Evolutionary conservation across 192 early-diverging fungal species (phyloP).

Genomic region (Backusella westeae): DNA sequence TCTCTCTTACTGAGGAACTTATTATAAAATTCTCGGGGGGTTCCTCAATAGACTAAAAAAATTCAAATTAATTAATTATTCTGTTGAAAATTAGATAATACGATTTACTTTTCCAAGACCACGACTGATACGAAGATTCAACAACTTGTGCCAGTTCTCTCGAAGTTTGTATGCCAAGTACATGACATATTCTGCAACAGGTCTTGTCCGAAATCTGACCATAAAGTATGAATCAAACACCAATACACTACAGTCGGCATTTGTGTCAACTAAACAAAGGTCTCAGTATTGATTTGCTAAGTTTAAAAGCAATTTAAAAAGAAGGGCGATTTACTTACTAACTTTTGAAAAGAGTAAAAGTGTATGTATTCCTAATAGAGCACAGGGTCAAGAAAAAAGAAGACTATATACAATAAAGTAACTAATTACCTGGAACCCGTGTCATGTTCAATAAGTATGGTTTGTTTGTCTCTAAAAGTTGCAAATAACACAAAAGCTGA

Average conservation of each 20-base stretch:
- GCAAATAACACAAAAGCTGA: conserved; percentile 62
- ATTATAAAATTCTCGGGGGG: conserved; percentile 3
- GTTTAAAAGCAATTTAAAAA: background rate
- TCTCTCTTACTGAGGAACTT: background rate
- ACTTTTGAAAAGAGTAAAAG: conserved; percentile 56
- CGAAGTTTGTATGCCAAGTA: conserved; percentile 50
- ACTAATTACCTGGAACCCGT: conserved; percentile 44
- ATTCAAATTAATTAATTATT: background rate
- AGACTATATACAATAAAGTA: background rate
- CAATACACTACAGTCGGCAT: conserved; percentile 49
- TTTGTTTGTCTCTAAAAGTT: conserved; percentile 64
- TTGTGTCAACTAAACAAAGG: conserved; percentile 50
- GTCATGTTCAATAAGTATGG: conserved; percentile 64
- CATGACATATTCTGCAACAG: conserved; percentile 41
- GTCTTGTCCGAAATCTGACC: conserved; percentile 43
- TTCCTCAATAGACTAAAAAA: background rate
- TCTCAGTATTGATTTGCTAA: background rate
- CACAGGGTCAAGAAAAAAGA: background rate
- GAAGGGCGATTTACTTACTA: conserved; percentile 38
- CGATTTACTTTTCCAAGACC: conserved; percentile 22
- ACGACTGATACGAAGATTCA: conserved; percentile 33
- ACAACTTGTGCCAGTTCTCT: conserved; percentile 42
- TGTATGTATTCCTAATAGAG: conserved; percentile 40
- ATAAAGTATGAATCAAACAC: conserved; percentile 59
- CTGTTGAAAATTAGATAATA: background rate